Evolutionary conservation across 2,329 filamentous ascomycete species (phyloP), one percentile per base, ranked within the genome.

Genomic region (Neonectria sp.): DNA sequence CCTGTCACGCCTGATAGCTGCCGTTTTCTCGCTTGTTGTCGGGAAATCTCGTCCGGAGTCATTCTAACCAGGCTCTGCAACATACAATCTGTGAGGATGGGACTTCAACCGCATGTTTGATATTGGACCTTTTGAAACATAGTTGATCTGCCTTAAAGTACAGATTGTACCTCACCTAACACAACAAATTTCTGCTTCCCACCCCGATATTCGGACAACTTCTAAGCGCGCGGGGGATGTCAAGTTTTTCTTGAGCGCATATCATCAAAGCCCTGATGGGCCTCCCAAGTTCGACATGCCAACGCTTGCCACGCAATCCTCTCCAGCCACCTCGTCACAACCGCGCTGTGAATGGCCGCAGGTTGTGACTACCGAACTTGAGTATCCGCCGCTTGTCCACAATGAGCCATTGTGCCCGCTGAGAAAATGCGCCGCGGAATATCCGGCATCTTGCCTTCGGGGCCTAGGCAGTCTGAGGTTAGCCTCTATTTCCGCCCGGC

Each of bases 381-480:
- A 21, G n/a, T 45, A 21, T 24, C 40, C 40, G 40, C 40, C 40
- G 29, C 40, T 45, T 45, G 40, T 45, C 40, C 40, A 7, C 17
- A 45, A 45, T 21, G 7, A 12, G 40, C n/a, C 40, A 33, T 21
- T 13, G n/a, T 24, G 40, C n/a, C 40, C 40, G 40, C 1, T 21
- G 49, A 53, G 29, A 24, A 29, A 35, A 45, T 4, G 4, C 31
- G 21, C 51, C 51, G 29, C n/a, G 12, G 29, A 37, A 37, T 53
- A 31, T 37, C 31, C 31, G 29, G 29, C n/a, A 7, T 40, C 24
- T 55, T 15, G 51, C 25, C 51, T 21, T 55, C 51, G 51, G 51
- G 27, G 9, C 51, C 51, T 31, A 55, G n/a, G n/a, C 51, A 52
- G 27, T 31, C 51, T 53, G 17, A 53, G 7, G 49, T 21, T 53